Conservation (phyloP, 768 basidiomycete genomes). For the Candolleomyces efflorescens region DNA sequence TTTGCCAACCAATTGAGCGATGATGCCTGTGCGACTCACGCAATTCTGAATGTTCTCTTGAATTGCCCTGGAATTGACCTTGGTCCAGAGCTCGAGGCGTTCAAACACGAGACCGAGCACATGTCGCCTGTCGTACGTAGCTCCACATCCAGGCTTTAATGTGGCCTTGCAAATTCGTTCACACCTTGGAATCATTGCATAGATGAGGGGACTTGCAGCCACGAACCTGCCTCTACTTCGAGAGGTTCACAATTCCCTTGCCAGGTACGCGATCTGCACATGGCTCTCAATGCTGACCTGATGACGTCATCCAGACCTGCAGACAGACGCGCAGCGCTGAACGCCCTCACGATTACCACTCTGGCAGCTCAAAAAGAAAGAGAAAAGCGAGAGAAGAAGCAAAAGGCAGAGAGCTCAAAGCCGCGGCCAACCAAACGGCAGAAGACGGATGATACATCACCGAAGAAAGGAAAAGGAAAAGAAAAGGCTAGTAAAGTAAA, state of each 20-base stretch:
- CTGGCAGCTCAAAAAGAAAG: slow-evolving; percentile 38
- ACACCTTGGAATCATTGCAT: background rate
- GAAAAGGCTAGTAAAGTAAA: slow-evolving; percentile 5
- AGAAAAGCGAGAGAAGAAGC: slow-evolving; percentile 8
- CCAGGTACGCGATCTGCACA: slow-evolving; percentile 35
- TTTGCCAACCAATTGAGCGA: slow-evolving; percentile 66
- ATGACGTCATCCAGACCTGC: slow-evolving; percentile 37
- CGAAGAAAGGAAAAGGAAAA: slow-evolving; percentile 15
- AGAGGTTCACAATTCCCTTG: slow-evolving; percentile 53
- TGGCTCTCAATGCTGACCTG: too few species aligned
- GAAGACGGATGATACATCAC: slow-evolving; percentile 14
- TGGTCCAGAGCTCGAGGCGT: slow-evolving; percentile 38
- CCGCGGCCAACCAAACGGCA: slow-evolving; percentile 35
- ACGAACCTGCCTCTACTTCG: slow-evolving; percentile 54
- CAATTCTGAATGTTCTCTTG: slow-evolving; percentile 54
- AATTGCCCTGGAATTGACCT: slow-evolving; percentile 52
- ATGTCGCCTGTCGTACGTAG: slow-evolving; percentile 55
- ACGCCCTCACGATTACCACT: slow-evolving; percentile 41
- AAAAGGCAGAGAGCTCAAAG: slow-evolving; percentile 20
- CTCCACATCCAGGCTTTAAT: background rate
- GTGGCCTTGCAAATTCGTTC: background rate
- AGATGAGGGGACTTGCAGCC: slow-evolving; percentile 66
- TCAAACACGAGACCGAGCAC: slow-evolving; percentile 45
- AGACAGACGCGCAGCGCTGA: slow-evolving; percentile 51
- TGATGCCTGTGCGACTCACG: slow-evolving; percentile 62